A percentile compares a stretch with the other conserved stretches of the same genome.
These are phyloP conservation scores for Solanum gandarillasii DNA, from an alignment of 257 asterid species.

Conservation along the genomic window DNA sequence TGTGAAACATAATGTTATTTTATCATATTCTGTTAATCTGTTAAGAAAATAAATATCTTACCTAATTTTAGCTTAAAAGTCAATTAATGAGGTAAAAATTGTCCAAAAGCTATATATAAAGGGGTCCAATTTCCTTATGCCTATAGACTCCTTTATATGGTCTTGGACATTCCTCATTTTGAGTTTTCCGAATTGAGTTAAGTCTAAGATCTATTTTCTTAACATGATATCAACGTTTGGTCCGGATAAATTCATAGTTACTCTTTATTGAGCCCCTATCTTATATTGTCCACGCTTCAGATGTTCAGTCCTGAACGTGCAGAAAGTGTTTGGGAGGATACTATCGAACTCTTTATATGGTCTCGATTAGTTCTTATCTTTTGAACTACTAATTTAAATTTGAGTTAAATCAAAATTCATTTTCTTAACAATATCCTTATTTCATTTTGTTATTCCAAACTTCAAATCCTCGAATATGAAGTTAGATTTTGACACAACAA, in stretches of 20 bases:
- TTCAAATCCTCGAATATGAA: not conserved
- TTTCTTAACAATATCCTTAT: not conserved
- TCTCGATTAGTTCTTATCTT: not conserved
- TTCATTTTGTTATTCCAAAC: not conserved
- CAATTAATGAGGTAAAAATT: accelerated
- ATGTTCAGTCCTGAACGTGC: not conserved
- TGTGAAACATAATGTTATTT: not conserved
- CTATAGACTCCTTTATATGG: not conserved
- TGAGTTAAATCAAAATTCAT: not conserved
- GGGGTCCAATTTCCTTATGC: not conserved
- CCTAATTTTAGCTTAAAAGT: not conserved
- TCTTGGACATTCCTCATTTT: not conserved
- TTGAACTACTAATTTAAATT: not conserved
- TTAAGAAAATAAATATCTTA: not conserved
- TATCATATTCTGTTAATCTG: not conserved
- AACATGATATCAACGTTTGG: not conserved
- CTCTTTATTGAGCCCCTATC: not conserved
- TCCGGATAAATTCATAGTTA: not conserved
- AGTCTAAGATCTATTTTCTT: not conserved
- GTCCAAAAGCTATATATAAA: not conserved
- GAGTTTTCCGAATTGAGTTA: not conserved
- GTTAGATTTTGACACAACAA: not conserved
- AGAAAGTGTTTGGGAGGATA: not conserved
- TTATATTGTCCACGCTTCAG: not conserved
- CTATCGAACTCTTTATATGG: not conserved